Percentiles rank a stretch among this genome's conserved stretches.
Conservation (phyloP, 2,329 filamentous ascomycete genomes). For the Chaetomium strumarium region DNA sequence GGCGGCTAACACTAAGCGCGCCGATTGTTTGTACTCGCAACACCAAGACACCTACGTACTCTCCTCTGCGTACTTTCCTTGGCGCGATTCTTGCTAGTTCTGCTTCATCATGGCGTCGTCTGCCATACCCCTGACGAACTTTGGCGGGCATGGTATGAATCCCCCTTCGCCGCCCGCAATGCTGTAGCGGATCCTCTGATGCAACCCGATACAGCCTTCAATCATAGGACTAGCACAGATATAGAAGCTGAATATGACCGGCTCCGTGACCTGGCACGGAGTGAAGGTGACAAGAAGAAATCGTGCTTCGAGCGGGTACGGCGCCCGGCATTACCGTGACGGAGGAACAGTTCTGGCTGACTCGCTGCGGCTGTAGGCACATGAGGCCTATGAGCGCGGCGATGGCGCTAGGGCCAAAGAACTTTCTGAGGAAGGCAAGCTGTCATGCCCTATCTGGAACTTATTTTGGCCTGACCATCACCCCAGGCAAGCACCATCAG, state of each 20-base stretch:
- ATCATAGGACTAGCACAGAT: slow-evolving; percentile 59
- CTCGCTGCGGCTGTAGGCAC: slow-evolving; percentile 42
- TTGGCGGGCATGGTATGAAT: slow-evolving; percentile 41
- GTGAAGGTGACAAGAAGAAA: slow-evolving; percentile 72
- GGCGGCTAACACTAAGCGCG: neutral
- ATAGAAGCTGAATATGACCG: slow-evolving; percentile 88
- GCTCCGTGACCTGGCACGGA: slow-evolving; percentile 73
- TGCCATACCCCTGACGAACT: slow-evolving; percentile 38
- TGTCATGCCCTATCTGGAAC: neutral
- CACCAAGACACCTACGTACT: neutral
- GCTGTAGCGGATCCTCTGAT: slow-evolving; percentile 7
- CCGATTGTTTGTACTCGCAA: neutral
- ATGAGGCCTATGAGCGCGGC: slow-evolving; percentile 74
- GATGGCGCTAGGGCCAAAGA: slow-evolving; percentile 80
- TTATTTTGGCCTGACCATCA: neutral
- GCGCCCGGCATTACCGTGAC: slow-evolving; percentile 11
- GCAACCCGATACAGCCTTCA: slow-evolving; percentile 55
- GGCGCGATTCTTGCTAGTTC: neutral
- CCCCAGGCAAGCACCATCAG: slow-evolving; percentile 65
- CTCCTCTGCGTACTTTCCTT: neutral
- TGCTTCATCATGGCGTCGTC: slow-evolving; percentile 20
- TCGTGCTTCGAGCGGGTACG: slow-evolving; percentile 68
- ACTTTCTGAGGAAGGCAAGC: slow-evolving; percentile 71
- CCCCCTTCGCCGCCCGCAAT: slow-evolving; percentile 3
- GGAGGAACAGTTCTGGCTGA: neutral